Conservation (phyloP, 129 eudicot species). For the Flaveria linearis region DNA sequence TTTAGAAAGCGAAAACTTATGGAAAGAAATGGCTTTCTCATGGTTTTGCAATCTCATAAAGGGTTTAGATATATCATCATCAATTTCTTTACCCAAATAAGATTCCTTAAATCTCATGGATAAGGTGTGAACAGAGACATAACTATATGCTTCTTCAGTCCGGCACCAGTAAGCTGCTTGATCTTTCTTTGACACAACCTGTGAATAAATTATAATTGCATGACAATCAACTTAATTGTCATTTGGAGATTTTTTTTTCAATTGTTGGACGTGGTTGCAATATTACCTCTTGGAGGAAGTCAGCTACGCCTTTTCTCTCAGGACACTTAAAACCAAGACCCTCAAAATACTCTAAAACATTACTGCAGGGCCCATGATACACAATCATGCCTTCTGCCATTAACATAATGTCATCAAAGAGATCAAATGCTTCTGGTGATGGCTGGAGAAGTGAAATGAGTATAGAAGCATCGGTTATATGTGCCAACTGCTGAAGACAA, state of each 20-base stretch:
- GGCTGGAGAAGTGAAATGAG: slow-evolving; percentile 90
- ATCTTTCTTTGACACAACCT: slow-evolving; percentile 55
- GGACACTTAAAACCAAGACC: slow-evolving; percentile 78
- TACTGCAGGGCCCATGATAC: slow-evolving; percentile 65
- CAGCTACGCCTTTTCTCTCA: slow-evolving; percentile 80
- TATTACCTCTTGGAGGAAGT: slow-evolving; percentile 87
- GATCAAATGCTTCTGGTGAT: slow-evolving; percentile 79
- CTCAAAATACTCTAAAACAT: slow-evolving; percentile 60
- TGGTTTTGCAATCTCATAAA: slow-evolving; percentile 30
- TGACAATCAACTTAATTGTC: slow-evolving; percentile 5
- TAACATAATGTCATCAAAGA: slow-evolving; percentile 77
- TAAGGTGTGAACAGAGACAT: slow-evolving; percentile 40
- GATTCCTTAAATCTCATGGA: slow-evolving; percentile 52
- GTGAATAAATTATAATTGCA: background rate
- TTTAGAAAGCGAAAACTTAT: slow-evolving; percentile 44
- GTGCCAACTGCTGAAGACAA: slow-evolving; percentile 77
- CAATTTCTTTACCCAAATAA: slow-evolving; percentile 34
- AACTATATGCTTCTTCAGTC: slow-evolving; percentile 29
- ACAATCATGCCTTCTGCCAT: slow-evolving; percentile 84
- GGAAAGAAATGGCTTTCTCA: slow-evolving; percentile 43
- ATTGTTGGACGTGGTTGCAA: background rate
- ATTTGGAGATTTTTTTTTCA: background rate
- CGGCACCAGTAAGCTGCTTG: slow-evolving; percentile 54
- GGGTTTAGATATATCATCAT: slow-evolving; percentile 38
- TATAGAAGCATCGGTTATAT: slow-evolving; percentile 68